Percentiles rank a stretch among this genome's conserved stretches.
These are phyloP conservation scores for Malus hybrid DNA, from an alignment of 331 rosid genomes.

Conservation along the genomic window DNA sequence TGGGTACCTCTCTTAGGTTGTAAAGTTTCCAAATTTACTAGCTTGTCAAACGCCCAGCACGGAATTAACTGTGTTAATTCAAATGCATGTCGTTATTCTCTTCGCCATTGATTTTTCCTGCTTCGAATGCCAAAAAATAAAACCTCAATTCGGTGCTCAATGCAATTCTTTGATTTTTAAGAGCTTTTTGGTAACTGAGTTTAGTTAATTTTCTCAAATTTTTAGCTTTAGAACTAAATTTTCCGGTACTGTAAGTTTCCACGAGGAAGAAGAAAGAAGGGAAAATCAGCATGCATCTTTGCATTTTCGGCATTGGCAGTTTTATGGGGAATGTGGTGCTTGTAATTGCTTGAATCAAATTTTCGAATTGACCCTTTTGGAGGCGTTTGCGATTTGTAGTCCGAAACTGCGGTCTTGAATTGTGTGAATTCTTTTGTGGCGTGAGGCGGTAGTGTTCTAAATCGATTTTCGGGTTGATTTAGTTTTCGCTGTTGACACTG, in stretches of 20 bases:
- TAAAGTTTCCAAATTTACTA: background rate
- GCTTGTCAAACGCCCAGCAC: background rate
- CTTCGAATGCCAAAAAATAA: background rate
- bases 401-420: background rate
- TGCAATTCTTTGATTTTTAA: background rate
- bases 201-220: background rate
- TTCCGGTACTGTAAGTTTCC: background rate
- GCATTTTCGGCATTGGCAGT: background rate
- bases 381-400: background rate
- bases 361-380: background rate
- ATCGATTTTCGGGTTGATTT: background rate
- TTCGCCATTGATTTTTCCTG: background rate
- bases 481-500: background rate
- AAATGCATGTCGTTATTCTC: conserved; percentile 19
- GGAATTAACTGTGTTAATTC: background rate
- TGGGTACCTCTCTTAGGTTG: background rate
- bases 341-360: background rate
- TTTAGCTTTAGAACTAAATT: background rate
- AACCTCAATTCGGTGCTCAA: background rate
- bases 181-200: background rate
- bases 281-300: background rate
- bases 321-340: background rate
- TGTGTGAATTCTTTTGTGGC: background rate
- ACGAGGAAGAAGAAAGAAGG: background rate
- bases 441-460: background rate